These are phyloP conservation scores for Grifola frondosa DNA, from an alignment of 1,284 basidiomycete species.

Conservation along the genomic window DNA sequence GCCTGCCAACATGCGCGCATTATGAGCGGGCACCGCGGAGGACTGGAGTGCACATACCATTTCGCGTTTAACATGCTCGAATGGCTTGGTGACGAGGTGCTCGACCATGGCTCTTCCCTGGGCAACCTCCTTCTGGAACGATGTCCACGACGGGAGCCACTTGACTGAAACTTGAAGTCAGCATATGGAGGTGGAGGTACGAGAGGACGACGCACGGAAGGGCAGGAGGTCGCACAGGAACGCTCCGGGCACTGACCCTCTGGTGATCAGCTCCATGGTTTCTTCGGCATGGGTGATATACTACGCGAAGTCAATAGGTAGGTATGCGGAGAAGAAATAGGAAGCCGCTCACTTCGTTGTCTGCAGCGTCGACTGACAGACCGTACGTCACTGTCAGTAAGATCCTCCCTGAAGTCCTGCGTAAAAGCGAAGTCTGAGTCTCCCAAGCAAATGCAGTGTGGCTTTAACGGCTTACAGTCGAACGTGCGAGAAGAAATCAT, in stretches of 20 bases:
- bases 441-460: neutral
- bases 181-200: neutral
- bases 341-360: slow-evolving; percentile 26
- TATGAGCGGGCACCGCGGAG: neutral
- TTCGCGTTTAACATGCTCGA: slow-evolving; percentile 28
- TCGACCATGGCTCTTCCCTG: slow-evolving; percentile 20
- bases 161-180: slow-evolving; percentile 23
- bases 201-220: slow-evolving; percentile 15
- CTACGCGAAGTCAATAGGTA: slow-evolving; percentile 3
- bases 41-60: slow-evolving; percentile 20
- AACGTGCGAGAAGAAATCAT: slow-evolving; percentile 18
- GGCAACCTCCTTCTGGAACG: slow-evolving; percentile 32
- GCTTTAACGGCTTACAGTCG: slow-evolving; percentile 21
- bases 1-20: slow-evolving; percentile 1
- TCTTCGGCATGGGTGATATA: slow-evolving; percentile 26
- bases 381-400: slow-evolving; percentile 35
- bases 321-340: slow-evolving; percentile 4
- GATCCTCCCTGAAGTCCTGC: slow-evolving; percentile 31
- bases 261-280: slow-evolving; percentile 21
- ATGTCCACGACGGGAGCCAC: slow-evolving; percentile 37
- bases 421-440: neutral
- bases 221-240: slow-evolving; percentile 32
- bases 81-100: slow-evolving; percentile 25
- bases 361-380: slow-evolving; percentile 24
- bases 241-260: slow-evolving; percentile 28